Conservation (phyloP, 2,329 filamentous ascomycete genomes). For the Exophiala alcalophila region DNA sequence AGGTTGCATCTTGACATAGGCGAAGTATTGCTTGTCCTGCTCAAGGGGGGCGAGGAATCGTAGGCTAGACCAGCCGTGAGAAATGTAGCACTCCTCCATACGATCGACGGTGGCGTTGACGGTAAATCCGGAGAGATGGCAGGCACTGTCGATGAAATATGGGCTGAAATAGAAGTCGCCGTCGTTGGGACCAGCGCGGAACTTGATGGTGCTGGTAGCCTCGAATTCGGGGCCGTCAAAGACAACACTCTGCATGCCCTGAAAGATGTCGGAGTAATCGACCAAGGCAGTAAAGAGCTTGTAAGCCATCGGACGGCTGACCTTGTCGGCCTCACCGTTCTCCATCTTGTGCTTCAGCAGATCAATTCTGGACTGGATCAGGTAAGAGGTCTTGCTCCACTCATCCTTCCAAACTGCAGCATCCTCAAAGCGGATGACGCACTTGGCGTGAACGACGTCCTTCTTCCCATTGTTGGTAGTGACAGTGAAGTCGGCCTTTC, state of each 20-base stretch:
- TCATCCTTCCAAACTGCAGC: conserved; percentile 31
- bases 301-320: conserved; percentile 38
- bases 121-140: conserved; percentile 38
- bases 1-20: conserved; percentile 61
- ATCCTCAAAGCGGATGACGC: conserved; percentile 33
- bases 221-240: conserved; percentile 39
- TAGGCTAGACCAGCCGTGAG: conserved; percentile 61
- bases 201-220: conserved; percentile 36
- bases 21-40: conserved; percentile 54
- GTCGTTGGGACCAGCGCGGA: conserved; percentile 30
- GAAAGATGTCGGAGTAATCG: conserved; percentile 36
- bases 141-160: conserved; percentile 40
- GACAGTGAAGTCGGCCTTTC: conserved; percentile 30
- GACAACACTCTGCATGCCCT: conserved; percentile 39
- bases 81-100: conserved; percentile 59
- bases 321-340: conserved; percentile 33
- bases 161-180: conserved; percentile 39
- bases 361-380: conserved; percentile 36
- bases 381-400: conserved; percentile 34
- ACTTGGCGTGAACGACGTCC: conserved; percentile 33
- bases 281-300: conserved; percentile 38
- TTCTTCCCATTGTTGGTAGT: conserved; percentile 30
- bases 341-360: conserved; percentile 33
- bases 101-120: conserved; percentile 51
- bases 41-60: conserved; percentile 54